Conservation (phyloP, 441 rosid genomes). For the Adansonia grandidieri region DNA sequence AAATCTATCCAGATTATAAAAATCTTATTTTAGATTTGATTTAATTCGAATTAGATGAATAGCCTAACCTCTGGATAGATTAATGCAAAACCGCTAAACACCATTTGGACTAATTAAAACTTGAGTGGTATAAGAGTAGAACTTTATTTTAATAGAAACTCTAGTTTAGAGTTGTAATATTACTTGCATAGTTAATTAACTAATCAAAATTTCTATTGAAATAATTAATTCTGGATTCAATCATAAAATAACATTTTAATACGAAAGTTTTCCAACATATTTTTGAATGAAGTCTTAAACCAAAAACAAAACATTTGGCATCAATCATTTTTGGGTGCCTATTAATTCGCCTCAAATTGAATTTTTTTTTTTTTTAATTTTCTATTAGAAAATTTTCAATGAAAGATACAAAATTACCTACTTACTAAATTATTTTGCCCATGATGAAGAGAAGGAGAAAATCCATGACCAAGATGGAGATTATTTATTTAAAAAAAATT, state of each 20-base stretch:
- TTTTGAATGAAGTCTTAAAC: too few species aligned
- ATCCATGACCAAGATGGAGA: neutral
- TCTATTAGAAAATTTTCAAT: too few species aligned
- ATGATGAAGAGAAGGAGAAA: neutral
- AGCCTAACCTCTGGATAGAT: neutral
- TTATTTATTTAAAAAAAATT: neutral
- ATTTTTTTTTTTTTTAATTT: too few species aligned
- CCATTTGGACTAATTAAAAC: neutral
- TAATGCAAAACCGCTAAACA: slow-evolving; percentile 15
- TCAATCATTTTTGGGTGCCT: neutral
- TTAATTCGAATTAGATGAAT: neutral
- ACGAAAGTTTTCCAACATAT: neutral
- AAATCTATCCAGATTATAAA: too few species aligned
- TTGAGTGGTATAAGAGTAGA: too few species aligned
- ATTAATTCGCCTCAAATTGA: neutral
- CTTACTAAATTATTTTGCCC: neutral
- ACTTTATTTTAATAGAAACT: too few species aligned
- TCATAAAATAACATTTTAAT: too few species aligned
- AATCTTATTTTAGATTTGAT: slow-evolving; percentile 11
- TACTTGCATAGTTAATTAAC: neutral
- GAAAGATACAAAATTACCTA: too few species aligned
- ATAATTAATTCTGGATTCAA: neutral
- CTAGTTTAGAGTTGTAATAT: neutral
- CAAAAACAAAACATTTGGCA: neutral
- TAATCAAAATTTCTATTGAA: too few species aligned